Conservation (phyloP, 805 yeast genomes). For the Starmerella stigmatis region DNA sequence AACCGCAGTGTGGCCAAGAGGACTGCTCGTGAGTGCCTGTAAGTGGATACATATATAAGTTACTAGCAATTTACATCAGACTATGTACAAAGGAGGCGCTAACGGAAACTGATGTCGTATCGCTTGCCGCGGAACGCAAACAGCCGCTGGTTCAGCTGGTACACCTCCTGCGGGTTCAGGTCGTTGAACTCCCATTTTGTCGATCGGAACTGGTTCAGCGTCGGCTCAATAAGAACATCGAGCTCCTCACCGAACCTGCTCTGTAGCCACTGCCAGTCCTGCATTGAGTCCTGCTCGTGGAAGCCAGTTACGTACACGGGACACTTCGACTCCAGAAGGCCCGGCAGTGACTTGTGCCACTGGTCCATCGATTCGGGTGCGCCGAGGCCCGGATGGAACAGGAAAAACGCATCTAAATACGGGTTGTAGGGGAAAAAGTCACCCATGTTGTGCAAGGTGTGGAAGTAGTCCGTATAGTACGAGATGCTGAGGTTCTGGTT, state of each 20-base stretch:
- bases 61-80: too few relatives aligned
- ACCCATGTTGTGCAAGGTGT: constrained; percentile 78
- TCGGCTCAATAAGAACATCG: constrained; percentile 69
- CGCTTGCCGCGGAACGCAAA: constrained; percentile 95
- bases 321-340: constrained; percentile 85
- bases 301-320: constrained; percentile 84
- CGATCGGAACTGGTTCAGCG: constrained; percentile 64
- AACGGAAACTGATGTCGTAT: constrained; percentile 49
- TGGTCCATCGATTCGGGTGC: constrained; percentile 66
- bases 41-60: too few relatives aligned
- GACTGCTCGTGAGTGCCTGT: too few relatives aligned
- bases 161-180: constrained; percentile 81
- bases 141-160: constrained; percentile 79
- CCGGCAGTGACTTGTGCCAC: constrained; percentile 81
- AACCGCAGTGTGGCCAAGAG: too few relatives aligned
- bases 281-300: constrained; percentile 57
- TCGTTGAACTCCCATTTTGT: constrained; percentile 94
- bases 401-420: constrained; percentile 80
- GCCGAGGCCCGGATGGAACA: constrained; percentile 91
- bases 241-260: constrained; percentile 57
- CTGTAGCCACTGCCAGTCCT: constrained; percentile 63
- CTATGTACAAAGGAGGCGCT: constrained; percentile 2
- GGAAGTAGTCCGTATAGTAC: constrained; percentile 85
- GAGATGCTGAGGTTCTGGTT: constrained; percentile 65
- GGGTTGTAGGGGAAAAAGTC: constrained; percentile 98